A percentile compares a stretch with the other conserved stretches of the same genome.
Conservation (phyloP, 2,329 filamentous ascomycete species). For the Trichoderma lentiforme region DNA sequence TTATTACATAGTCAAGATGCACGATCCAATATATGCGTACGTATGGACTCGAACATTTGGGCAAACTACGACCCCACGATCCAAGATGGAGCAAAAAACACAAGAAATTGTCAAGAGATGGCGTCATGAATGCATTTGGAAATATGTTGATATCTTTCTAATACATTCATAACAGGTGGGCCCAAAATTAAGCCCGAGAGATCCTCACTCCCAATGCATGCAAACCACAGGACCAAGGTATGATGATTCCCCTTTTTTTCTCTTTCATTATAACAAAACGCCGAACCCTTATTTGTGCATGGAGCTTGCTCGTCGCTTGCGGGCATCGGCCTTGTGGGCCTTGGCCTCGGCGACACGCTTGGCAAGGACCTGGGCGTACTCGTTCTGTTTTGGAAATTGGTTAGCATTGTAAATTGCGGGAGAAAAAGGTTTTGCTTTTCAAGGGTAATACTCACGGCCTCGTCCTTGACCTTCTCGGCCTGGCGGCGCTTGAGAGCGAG, state of each 20-base stretch:
- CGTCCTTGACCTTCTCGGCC: constrained; percentile 95
- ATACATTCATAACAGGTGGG: constrained; percentile 35
- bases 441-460: constrained; percentile 70
- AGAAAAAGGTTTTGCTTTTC: neutral
- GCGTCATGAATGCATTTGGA: constrained; percentile 30
- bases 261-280: constrained; percentile 31
- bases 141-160: constrained; percentile 37
- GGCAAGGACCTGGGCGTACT: constrained; percentile 93
- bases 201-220: constrained; percentile 41
- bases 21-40: neutral
- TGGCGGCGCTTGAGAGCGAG: constrained; percentile 98
- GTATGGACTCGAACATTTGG: neutral
- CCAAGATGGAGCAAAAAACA: neutral
- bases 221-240: constrained; percentile 39
- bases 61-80: neutral
- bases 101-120: constrained; percentile 4
- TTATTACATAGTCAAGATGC: neutral
- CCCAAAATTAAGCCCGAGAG: constrained; percentile 31
- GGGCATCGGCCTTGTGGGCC: constrained; percentile 85
- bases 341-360: constrained; percentile 98
- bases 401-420: constrained; percentile 33
- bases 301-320: constrained; percentile 96
- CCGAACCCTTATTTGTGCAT: constrained; percentile 71
- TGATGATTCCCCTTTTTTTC: constrained; percentile 32
- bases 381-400: constrained; percentile 65